Conservation (phyloP, 192 early-diverging fungal species). For the Gamsiella multidivaricata region DNA sequence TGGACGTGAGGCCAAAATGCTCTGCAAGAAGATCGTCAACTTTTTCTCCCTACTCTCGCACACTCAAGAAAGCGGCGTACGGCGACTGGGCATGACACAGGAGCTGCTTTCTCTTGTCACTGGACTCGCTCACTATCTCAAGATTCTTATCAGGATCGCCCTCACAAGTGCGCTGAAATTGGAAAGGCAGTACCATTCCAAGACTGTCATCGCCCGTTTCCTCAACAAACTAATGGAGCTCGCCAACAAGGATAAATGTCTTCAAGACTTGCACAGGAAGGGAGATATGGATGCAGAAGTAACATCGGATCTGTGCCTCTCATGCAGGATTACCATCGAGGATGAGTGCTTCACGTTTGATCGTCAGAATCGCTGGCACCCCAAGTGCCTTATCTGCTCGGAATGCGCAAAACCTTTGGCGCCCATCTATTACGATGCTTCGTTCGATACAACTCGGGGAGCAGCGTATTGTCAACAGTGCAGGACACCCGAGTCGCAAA, state of each 20-base stretch:
- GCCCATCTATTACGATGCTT: slow-evolving; percentile 61
- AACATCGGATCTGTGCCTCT: slow-evolving; percentile 84
- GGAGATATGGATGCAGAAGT: slow-evolving; percentile 63
- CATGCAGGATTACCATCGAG: slow-evolving; percentile 84
- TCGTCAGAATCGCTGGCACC: slow-evolving; percentile 80
- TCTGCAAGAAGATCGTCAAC: slow-evolving; percentile 93
- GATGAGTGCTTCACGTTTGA: slow-evolving; percentile 85
- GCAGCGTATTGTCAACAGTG: slow-evolving; percentile 67
- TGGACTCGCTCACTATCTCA: slow-evolving; percentile 91
- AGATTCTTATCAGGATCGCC: slow-evolving; percentile 89
- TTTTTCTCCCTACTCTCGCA: slow-evolving; percentile 93
- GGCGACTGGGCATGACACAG: slow-evolving; percentile 74
- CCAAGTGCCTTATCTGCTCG: slow-evolving; percentile 82
- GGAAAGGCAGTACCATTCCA: slow-evolving; percentile 67
- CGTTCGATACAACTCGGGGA: slow-evolving; percentile 55
- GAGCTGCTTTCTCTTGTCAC: slow-evolving; percentile 92
- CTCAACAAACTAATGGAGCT: slow-evolving; percentile 83
- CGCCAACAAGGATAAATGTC: slow-evolving; percentile 67
- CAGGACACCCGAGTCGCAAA: slow-evolving; percentile 54
- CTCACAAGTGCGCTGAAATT: slow-evolving; percentile 86
- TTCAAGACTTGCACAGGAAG: slow-evolving; percentile 42
- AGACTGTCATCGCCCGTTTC: slow-evolving; percentile 71
- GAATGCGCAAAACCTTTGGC: slow-evolving; percentile 58
- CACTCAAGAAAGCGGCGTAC: slow-evolving; percentile 68
- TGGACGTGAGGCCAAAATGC: slow-evolving; percentile 91